phyloP scores from a whole-genome alignment of 495 filamentous ascomycete genomes.

The Trichoderma virens region DNA sequence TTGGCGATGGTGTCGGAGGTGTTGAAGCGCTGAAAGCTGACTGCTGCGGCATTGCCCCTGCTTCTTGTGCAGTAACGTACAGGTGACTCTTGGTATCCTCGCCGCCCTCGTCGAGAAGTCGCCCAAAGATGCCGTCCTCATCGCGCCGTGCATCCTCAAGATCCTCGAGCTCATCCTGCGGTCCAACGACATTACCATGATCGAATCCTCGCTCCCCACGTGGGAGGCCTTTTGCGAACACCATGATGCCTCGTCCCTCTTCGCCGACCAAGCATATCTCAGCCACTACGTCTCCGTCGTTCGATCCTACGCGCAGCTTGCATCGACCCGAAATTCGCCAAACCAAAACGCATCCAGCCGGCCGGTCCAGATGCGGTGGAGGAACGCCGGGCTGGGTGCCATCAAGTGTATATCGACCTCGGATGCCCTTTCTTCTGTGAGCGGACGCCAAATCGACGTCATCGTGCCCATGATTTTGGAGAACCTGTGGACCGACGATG shows the following conservation, averaged over 20 bases:
- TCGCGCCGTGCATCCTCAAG: conserved; percentile 68
- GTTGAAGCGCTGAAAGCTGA: conserved; percentile 8
- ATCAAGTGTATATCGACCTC: conserved; percentile 71
- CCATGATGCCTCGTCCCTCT: conserved; percentile 68
- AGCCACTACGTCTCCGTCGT: conserved; percentile 77
- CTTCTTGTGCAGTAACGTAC: conserved; percentile 64
- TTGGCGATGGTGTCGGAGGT: background rate
- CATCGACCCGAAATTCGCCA: conserved; percentile 44
- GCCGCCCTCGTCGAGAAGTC: conserved; percentile 85
- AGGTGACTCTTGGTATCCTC: conserved; percentile 84
- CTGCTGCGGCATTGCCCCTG: conserved; percentile 7
- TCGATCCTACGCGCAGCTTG: conserved; percentile 67
- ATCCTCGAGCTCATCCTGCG: conserved; percentile 70
- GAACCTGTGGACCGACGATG: conserved; percentile 73
- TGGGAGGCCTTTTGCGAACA: conserved; percentile 76
- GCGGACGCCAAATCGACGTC: conserved; percentile 62
- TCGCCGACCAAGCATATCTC: conserved; percentile 74
- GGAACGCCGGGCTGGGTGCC: conserved; percentile 69
- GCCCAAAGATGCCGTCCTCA: conserved; percentile 81
- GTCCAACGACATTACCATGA: conserved; percentile 76
- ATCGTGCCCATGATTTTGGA: conserved; percentile 76
- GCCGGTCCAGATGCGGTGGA: conserved; percentile 75
- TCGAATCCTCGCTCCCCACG: conserved; percentile 76
- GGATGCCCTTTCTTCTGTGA: conserved; percentile 65
- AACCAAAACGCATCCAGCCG: conserved; percentile 49